phyloP scores from a whole-genome alignment of 148 eudicot species.

The Camellia sinensis region DNA sequence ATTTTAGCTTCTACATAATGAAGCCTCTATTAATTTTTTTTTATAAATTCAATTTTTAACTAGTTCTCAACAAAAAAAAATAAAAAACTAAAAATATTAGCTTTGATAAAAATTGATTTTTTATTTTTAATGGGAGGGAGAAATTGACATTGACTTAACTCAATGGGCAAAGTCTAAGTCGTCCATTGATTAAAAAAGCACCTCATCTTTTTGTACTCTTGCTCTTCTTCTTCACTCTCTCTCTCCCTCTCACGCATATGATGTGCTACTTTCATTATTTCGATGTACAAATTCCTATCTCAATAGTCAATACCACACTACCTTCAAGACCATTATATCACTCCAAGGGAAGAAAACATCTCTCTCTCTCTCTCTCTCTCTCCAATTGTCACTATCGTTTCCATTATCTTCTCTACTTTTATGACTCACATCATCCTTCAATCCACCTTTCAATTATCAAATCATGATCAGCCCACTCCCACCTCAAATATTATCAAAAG shows the following conservation, averaged over 20 bases:
- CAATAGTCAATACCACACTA: background rate
- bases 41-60: too few relatives aligned
- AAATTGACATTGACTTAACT: too few relatives aligned
- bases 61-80: too few relatives aligned
- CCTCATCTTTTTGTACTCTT: background rate
- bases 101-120: too few relatives aligned
- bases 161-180: background rate
- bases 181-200: background rate
- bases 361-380: background rate
- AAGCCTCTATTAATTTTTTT: too few relatives aligned
- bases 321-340: too few relatives aligned
- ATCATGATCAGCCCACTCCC: background rate
- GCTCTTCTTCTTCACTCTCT: too few relatives aligned
- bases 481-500: background rate
- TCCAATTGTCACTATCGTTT: background rate
- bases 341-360: too few relatives aligned
- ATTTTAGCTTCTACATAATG: too few relatives aligned
- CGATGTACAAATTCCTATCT: background rate
- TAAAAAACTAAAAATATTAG: too few relatives aligned
- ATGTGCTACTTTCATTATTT: constrained; percentile 10
- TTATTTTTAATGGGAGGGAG: too few relatives aligned
- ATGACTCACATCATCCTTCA: background rate
- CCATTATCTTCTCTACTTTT: constrained; percentile 9
- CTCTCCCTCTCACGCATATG: background rate
- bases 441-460: background rate